Evolutionary conservation across 495 filamentous ascomycete species (phyloP).

Genomic region (Terfezia boudieri): DNA sequence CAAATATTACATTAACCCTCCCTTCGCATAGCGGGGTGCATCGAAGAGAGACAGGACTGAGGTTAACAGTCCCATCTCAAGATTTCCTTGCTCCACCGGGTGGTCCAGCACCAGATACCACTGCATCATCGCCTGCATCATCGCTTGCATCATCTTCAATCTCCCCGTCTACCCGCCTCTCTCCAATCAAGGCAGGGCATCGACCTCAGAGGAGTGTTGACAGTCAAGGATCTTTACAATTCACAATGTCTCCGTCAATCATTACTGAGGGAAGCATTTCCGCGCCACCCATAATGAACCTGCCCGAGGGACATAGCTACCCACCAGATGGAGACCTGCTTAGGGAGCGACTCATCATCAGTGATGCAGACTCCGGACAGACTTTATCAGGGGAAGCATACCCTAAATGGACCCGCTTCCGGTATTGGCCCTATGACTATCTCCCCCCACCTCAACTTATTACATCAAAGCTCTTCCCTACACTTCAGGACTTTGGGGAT

Average conservation of each 20-base stretch:
- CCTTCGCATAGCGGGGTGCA: no score
- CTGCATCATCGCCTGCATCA: neutral
- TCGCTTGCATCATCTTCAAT: neutral
- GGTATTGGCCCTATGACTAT: constrained; percentile 56
- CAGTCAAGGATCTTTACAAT: no score
- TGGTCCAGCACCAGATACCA: neutral
- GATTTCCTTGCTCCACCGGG: neutral
- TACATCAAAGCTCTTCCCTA: constrained; percentile 63
- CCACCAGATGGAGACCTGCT: neutral
- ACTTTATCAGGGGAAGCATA: constrained; percentile 7
- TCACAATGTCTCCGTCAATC: no score
- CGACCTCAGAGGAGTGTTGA: no score
- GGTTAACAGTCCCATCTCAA: neutral
- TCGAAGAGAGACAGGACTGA: neutral
- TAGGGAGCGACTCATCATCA: neutral
- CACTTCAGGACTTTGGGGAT: constrained; percentile 51
- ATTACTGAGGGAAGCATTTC: neutral
- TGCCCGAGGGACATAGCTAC: neutral
- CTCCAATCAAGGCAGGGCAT: neutral
- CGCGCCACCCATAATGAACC: no score
- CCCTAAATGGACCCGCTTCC: constrained; percentile 19
- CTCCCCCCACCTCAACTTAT: constrained; percentile 50
- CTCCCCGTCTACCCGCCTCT: neutral
- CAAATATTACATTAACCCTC: no score
- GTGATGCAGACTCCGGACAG: neutral